A percentile compares a stretch with the other conserved stretches of the same genome.
These are phyloP conservation scores for Debaryomyces tyrocola DNA, from an alignment of 805 yeast genomes.

Conservation along the genomic window DNA sequence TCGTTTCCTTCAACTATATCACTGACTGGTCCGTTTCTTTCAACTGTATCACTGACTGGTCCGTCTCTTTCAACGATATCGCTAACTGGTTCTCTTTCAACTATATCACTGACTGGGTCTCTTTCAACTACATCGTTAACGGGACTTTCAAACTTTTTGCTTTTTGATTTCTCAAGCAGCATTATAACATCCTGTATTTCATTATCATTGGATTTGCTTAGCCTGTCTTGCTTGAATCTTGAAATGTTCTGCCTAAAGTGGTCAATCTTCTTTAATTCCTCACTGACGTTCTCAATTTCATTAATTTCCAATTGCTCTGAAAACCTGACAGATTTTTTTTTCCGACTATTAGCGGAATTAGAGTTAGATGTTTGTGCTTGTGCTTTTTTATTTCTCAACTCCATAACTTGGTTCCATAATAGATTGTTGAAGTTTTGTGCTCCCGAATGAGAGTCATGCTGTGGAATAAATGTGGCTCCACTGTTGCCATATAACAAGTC, in stretches of 20 bases:
- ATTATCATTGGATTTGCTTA: neutral
- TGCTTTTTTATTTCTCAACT: conserved; percentile 17
- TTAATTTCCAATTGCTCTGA: conserved; percentile 54
- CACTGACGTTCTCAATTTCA: conserved; percentile 58
- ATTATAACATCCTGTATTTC: neutral
- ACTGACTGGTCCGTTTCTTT: conserved; percentile 5
- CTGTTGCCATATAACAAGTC: conserved; percentile 23
- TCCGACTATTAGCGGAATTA: neutral
- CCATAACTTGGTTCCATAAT: conserved; percentile 43
- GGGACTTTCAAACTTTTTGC: neutral
- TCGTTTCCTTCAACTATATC: conserved; percentile 6
- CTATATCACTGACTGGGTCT: conserved; percentile 5
- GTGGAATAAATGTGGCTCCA: conserved; percentile 12
- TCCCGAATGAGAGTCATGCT: neutral
- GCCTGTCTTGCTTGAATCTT: conserved; percentile 16
- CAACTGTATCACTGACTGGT: conserved; percentile 1
- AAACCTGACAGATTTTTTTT: conserved; percentile 55
- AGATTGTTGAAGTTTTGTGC: conserved; percentile 15
- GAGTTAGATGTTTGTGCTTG: neutral
- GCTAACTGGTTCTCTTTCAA: conserved; percentile 8
- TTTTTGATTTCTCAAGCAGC: too few relatives aligned
- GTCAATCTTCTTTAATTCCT: conserved; percentile 36
- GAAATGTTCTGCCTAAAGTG: conserved; percentile 17
- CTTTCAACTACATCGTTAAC: conserved; percentile 7
- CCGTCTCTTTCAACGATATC: neutral